Conservation (phyloP, 495 filamentous ascomycete genomes). For the Neurospora sp. region DNA sequence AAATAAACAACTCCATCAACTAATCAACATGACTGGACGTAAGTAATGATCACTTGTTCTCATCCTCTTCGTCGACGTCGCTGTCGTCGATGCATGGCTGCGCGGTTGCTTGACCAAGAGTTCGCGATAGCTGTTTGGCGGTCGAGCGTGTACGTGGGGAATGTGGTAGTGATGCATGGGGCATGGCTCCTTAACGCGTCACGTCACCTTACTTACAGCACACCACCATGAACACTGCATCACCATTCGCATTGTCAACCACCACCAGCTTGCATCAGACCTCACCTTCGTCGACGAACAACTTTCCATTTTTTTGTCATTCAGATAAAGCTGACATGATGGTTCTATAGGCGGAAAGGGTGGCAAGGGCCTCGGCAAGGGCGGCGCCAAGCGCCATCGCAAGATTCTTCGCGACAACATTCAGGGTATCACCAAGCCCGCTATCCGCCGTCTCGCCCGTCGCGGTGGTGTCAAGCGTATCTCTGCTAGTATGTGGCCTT, state of each 20-base stretch:
- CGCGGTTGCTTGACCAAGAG: slow-evolving; percentile 3
- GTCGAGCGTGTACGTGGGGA: slow-evolving; percentile 13
- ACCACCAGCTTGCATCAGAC: neutral
- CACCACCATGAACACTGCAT: neutral
- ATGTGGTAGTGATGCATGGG: slow-evolving; percentile 10
- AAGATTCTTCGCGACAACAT: slow-evolving; percentile 99
- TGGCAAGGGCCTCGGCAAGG: slow-evolving; percentile 84
- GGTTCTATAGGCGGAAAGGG: slow-evolving; percentile 59
- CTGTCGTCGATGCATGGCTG: slow-evolving; percentile 6
- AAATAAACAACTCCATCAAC: slow-evolving; percentile 18
- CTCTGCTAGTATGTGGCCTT: slow-evolving; percentile 59
- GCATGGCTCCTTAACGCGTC: slow-evolving; percentile 14
- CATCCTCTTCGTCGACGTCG: slow-evolving; percentile 8
- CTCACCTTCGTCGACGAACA: neutral
- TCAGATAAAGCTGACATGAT: slow-evolving; percentile 11
- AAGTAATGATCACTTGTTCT: slow-evolving; percentile 40
- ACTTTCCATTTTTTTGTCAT: neutral
- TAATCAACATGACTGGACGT: slow-evolving; percentile 89
- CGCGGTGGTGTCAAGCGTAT: slow-evolving; percentile 99
- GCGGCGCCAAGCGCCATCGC: slow-evolving; percentile 87
- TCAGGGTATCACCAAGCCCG: slow-evolving; percentile 99
- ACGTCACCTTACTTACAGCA: slow-evolving; percentile 4
- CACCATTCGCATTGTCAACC: neutral
- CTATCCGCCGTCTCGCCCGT: slow-evolving; percentile 98
- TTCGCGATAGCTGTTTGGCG: slow-evolving; percentile 19